A percentile compares a stretch with the other conserved stretches of the same genome.
Evolutionary conservation across 2,329 filamentous ascomycete species (phyloP).

Genomic region (Aureobasidium sp.): DNA sequence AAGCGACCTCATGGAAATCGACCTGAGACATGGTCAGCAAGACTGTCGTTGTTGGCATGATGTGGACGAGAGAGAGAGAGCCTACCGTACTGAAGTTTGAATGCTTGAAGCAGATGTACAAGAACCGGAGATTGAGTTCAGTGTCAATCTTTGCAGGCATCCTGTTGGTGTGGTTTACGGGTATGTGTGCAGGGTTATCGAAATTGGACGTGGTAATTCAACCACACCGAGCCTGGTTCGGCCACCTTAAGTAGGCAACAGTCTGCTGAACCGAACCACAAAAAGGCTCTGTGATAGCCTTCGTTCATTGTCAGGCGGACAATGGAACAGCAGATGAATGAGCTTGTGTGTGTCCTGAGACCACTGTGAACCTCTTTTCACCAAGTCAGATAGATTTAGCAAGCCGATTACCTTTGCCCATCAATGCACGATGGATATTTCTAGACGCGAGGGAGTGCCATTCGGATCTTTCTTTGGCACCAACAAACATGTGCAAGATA

Average conservation of each 20-base stretch:
- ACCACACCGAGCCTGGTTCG: not conserved
- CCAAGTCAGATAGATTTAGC: not conserved
- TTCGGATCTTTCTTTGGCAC: not conserved
- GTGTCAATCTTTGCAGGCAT: conserved; percentile 21
- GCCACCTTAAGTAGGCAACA: not conserved
- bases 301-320: not conserved
- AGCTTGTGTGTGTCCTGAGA: not conserved
- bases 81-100: conserved; percentile 13
- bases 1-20: conserved; percentile 18
- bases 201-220: not conserved
- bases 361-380: not conserved
- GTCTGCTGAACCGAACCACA: not conserved
- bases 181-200: not conserved
- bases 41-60: not conserved
- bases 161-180: not conserved
- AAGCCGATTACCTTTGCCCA: not conserved
- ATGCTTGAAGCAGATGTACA: conserved; percentile 18
- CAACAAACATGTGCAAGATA: not conserved
- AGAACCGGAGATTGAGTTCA: conserved; percentile 18
- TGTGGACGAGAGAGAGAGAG: not conserved
- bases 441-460: not conserved
- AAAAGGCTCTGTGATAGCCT: not conserved
- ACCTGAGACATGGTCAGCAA: conserved; percentile 2
- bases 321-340: not conserved
- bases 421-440: not conserved